Percentiles rank a stretch among this genome's conserved stretches.
Evolutionary conservation across 2,329 filamentous ascomycete genomes (phyloP).

Genomic region (Aspergillus intermedius): DNA sequence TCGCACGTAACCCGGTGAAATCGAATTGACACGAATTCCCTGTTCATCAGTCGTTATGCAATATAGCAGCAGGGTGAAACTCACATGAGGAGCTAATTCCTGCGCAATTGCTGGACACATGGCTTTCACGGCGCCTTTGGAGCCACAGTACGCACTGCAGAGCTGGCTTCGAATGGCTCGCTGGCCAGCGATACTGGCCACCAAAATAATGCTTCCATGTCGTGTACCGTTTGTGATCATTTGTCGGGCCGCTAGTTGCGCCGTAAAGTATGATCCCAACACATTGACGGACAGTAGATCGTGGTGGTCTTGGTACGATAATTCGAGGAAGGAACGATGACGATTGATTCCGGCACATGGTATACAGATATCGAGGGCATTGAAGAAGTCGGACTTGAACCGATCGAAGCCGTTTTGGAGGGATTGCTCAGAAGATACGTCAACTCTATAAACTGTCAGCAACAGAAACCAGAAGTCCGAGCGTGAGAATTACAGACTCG

Average conservation of each 20-base stretch:
- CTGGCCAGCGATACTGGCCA: constrained; percentile 49
- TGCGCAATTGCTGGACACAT: constrained; percentile 46
- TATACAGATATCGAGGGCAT: constrained; percentile 40
- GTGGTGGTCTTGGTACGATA: constrained; percentile 37
- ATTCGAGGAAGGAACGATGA: constrained; percentile 41
- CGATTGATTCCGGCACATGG: constrained; percentile 43
- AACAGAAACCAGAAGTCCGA: background rate
- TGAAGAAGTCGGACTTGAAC: constrained; percentile 31
- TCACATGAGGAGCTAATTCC: constrained; percentile 35
- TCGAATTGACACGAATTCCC: constrained; percentile 38
- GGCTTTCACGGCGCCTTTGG: constrained; percentile 43
- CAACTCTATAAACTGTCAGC: constrained; percentile 22
- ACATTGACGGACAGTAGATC: constrained; percentile 41
- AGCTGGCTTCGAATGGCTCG: constrained; percentile 47
- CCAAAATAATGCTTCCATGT: constrained; percentile 48
- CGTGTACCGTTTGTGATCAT: constrained; percentile 49
- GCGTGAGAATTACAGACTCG: constrained; percentile 14
- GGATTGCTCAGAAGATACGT: constrained; percentile 32
- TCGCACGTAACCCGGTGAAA: constrained; percentile 37
- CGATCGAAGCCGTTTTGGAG: constrained; percentile 25
- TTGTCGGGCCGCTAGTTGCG: constrained; percentile 44
- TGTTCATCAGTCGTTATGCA: constrained; percentile 10
- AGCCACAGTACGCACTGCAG: constrained; percentile 44
- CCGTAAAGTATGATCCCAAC: constrained; percentile 41
- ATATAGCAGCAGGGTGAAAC: background rate